Conservation (phyloP, 805 yeast species). For the Candida golubevii region DNA sequence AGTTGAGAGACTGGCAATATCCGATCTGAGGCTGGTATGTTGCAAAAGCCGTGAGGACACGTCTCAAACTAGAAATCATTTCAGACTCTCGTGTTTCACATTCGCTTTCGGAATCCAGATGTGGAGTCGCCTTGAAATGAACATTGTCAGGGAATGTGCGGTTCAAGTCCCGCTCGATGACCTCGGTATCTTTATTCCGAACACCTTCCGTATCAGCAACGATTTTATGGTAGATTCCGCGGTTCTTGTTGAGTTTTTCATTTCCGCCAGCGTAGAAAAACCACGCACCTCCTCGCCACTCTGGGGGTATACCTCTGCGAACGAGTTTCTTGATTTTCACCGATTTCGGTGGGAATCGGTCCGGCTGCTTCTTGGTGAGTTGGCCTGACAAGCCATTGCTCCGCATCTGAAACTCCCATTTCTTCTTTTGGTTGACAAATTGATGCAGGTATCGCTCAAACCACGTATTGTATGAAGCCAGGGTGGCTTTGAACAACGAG, state of each 20-base stretch:
- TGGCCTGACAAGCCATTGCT: slow-evolving; percentile 57
- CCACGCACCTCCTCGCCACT: slow-evolving; percentile 98
- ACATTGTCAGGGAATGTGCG: slow-evolving; percentile 94
- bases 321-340: slow-evolving; percentile 77
- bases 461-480: slow-evolving; percentile 68
- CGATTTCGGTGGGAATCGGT: slow-evolving; percentile 70
- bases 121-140: slow-evolving; percentile 50
- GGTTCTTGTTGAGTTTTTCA: slow-evolving; percentile 62
- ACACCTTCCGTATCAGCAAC: slow-evolving; percentile 52
- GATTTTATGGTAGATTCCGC: slow-evolving; percentile 69
- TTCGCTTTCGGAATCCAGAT: slow-evolving; percentile 3
- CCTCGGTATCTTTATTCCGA: slow-evolving; percentile 76
- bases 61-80: slow-evolving; percentile 64
- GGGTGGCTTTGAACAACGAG: slow-evolving; percentile 41
- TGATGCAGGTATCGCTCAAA: slow-evolving; percentile 63
- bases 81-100: slow-evolving; percentile 45
- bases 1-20: slow-evolving; percentile 92
- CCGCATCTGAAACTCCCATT: slow-evolving; percentile 69
- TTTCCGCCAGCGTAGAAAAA: slow-evolving; percentile 88
- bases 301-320: slow-evolving; percentile 92
- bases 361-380: slow-evolving; percentile 37
- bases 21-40: slow-evolving; percentile 86
- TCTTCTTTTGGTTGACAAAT: slow-evolving; percentile 58
- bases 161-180: slow-evolving; percentile 89
- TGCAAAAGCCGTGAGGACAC: slow-evolving; percentile 82